Conservation (phyloP, 2,329 filamentous ascomycete species). For the Drechmeria coniospora region DNA sequence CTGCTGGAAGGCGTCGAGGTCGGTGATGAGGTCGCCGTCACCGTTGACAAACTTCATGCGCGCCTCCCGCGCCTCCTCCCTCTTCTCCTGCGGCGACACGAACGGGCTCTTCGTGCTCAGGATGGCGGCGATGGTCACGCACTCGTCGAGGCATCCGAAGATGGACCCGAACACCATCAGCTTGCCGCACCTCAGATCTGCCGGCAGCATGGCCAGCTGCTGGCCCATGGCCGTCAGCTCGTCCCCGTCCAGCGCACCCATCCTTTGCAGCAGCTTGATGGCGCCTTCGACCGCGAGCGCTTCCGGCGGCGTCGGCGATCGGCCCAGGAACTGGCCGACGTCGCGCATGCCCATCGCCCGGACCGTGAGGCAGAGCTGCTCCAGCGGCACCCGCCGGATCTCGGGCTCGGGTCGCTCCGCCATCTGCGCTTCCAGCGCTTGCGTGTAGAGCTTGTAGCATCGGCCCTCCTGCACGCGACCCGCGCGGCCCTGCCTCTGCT, state of each 20-base stretch:
- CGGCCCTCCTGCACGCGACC: constrained; percentile 81
- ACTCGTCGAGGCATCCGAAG: constrained; percentile 82
- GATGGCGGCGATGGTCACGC: constrained; percentile 77
- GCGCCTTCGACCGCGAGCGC: constrained; percentile 75
- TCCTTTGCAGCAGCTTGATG: constrained; percentile 59
- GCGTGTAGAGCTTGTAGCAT: constrained; percentile 92
- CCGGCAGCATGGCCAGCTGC: constrained; percentile 89
- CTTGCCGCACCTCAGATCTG: constrained; percentile 84
- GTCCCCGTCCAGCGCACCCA: constrained; percentile 77
- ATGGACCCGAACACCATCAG: constrained; percentile 90
- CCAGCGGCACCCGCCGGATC: constrained; percentile 80
- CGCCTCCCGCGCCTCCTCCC: constrained; percentile 67
- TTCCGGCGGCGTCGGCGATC: constrained; percentile 80
- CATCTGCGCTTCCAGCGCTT: constrained; percentile 76
- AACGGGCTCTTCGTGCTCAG: constrained; percentile 85
- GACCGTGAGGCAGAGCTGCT: constrained; percentile 88
- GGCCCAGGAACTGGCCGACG: constrained; percentile 64
- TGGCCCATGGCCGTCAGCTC: constrained; percentile 81
- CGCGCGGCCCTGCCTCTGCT: constrained; percentile 83
- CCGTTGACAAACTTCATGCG: constrained; percentile 57
- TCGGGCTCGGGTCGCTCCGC: constrained; percentile 79
- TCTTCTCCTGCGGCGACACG: constrained; percentile 64
- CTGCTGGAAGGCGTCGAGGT: constrained; percentile 67
- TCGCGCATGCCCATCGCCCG: constrained; percentile 86
- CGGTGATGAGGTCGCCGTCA: constrained; percentile 79